Conservation (phyloP, 1,284 basidiomycete species). For the Cryptococcus sp. region DNA sequence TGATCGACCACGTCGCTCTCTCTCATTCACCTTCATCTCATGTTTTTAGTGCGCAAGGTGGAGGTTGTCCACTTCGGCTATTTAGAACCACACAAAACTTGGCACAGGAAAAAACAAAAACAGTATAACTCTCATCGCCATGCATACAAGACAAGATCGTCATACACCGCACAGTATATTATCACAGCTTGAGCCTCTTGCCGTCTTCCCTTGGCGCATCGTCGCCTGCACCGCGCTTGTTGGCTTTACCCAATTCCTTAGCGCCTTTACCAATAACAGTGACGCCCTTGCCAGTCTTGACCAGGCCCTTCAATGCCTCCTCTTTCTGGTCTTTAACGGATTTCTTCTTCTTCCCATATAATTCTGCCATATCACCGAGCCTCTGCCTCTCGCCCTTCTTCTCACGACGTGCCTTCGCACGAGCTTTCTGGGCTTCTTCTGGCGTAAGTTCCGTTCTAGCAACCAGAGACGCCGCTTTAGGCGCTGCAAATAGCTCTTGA, state of each 20-base stretch:
- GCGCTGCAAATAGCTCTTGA: conserved; percentile 78
- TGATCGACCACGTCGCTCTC: not conserved
- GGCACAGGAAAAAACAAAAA: too few relatives aligned
- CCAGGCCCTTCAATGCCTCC: conserved; percentile 71
- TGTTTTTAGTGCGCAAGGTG: too few relatives aligned
- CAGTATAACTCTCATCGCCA: too few relatives aligned
- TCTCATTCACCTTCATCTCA: not conserved
- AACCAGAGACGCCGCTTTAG: conserved; percentile 61
- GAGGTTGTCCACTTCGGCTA: too few relatives aligned
- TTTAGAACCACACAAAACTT: too few relatives aligned
- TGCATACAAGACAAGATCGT: not conserved
- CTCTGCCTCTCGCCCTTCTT: conserved; percentile 70
- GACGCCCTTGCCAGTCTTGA: conserved; percentile 76
- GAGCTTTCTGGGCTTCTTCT: conserved; percentile 72
- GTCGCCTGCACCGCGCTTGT: conserved; percentile 30
- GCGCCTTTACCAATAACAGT: conserved; percentile 77
- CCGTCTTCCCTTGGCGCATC: conserved; percentile 26
- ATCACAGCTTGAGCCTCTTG: conserved; percentile 46
- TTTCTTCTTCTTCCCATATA: conserved; percentile 60
- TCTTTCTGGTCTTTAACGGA: conserved; percentile 76
- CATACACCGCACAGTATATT: not conserved
- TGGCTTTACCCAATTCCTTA: conserved; percentile 51
- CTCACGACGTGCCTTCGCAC: conserved; percentile 71
- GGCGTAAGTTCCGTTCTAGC: conserved; percentile 81
- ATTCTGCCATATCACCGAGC: conserved; percentile 68